phyloP scores from a whole-genome alignment of 352 stramenopile species.

The Phytophthora pluvialis region DNA sequence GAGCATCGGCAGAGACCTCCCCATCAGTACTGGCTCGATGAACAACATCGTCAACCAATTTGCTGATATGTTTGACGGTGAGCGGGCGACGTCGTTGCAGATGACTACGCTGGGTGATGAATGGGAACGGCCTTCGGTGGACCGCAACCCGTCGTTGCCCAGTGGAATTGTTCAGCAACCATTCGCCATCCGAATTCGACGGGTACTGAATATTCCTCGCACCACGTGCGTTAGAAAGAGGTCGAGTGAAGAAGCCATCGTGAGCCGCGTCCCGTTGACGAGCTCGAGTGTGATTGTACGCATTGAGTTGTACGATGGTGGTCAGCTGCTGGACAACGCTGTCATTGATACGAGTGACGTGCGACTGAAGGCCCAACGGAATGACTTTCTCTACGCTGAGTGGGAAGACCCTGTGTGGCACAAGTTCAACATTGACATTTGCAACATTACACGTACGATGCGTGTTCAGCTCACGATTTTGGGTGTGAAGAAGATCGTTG shows the following conservation, averaged over 20 bases:
- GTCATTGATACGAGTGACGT: constrained; percentile 77
- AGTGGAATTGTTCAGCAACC: constrained; percentile 70
- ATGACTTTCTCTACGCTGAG: constrained; percentile 75
- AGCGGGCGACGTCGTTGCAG: constrained; percentile 63
- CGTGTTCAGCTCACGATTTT: constrained; percentile 78
- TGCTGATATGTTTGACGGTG: constrained; percentile 60
- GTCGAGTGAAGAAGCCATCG: constrained; percentile 67
- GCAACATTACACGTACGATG: constrained; percentile 74
- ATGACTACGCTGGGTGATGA: constrained; percentile 81
- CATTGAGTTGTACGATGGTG: constrained; percentile 81
- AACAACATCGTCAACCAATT: constrained; percentile 59
- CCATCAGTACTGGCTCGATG: constrained; percentile 39
- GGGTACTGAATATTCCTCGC: constrained; percentile 85
- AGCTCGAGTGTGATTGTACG: constrained; percentile 77
- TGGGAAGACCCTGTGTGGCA: constrained; percentile 82
- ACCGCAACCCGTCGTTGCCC: constrained; percentile 44
- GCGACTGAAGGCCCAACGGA: constrained; percentile 70
- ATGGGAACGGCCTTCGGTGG: constrained; percentile 58
- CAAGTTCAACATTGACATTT: constrained; percentile 79
- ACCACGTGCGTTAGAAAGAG: constrained; percentile 70
- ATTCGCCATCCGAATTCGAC: constrained; percentile 75
- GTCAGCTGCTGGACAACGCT: constrained; percentile 71
- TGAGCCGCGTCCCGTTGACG: constrained; percentile 55
- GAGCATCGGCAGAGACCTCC: constrained; percentile 73
- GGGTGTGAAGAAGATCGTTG: constrained; percentile 74